phyloP scores from a whole-genome alignment of 2,329 filamentous ascomycete genomes.

The Penicillium sp. region DNA sequence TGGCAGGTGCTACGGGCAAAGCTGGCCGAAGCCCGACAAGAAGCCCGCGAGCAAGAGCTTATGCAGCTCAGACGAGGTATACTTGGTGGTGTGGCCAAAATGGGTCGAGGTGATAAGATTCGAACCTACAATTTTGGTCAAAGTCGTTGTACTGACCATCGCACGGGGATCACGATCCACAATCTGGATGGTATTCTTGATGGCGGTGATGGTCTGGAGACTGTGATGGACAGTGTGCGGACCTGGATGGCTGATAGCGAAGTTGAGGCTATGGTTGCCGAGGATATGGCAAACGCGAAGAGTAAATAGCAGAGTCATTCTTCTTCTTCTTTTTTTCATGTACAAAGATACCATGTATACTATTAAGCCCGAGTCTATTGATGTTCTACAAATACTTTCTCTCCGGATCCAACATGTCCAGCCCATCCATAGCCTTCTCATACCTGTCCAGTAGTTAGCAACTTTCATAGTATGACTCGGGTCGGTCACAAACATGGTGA shows the following conservation, averaged over 20 bases:
- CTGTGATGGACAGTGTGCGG: slow-evolving; percentile 67
- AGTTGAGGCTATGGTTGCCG: slow-evolving; percentile 59
- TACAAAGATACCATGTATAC: slow-evolving; percentile 15
- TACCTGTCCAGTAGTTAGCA: slow-evolving; percentile 45
- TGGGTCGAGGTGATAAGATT: slow-evolving; percentile 87
- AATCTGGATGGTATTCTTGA: slow-evolving; percentile 71
- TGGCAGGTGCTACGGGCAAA: slow-evolving; percentile 77
- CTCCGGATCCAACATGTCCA: slow-evolving; percentile 72
- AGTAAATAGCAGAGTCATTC: slow-evolving; percentile 3
- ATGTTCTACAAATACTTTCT: slow-evolving; percentile 62
- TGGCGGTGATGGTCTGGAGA: slow-evolving; percentile 63
- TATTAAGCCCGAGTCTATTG: slow-evolving; percentile 8
- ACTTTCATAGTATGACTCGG: slow-evolving; percentile 4
- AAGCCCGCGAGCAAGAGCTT: slow-evolving; percentile 74
- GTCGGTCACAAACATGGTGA: slow-evolving; percentile 63
- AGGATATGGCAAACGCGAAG: slow-evolving; percentile 47
- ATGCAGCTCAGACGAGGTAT: slow-evolving; percentile 66
- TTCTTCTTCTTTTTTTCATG: not conserved
- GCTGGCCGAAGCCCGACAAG: slow-evolving; percentile 68
- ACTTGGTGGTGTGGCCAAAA: slow-evolving; percentile 64
- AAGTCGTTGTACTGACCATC: slow-evolving; percentile 79
- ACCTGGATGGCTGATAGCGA: slow-evolving; percentile 68
- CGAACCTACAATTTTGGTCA: slow-evolving; percentile 77
- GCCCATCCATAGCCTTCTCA: slow-evolving; percentile 87
- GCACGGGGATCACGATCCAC: slow-evolving; percentile 68